phyloP scores from a whole-genome alignment of 2,329 filamentous ascomycete species.

The Coniella vitis region DNA sequence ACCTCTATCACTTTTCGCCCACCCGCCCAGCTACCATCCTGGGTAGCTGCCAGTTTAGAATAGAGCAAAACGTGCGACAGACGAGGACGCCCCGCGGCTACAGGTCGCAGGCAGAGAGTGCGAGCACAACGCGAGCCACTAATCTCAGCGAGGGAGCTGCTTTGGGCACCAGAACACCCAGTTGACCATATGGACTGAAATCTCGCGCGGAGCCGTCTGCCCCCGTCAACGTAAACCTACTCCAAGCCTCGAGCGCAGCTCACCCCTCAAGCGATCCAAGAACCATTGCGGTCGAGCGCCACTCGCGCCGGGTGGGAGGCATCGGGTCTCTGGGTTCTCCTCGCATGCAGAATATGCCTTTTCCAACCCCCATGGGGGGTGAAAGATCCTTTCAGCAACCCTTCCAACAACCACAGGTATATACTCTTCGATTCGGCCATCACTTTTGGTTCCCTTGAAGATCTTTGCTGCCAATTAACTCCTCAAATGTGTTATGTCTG shows the following conservation, averaged over 20 bases:
- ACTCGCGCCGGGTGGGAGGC: background rate
- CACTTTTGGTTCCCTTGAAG: background rate
- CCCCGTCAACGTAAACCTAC: too few relatives aligned
- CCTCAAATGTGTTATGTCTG: background rate
- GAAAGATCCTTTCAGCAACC: slow-evolving; percentile 24
- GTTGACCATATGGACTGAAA: too few relatives aligned
- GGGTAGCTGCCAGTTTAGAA: too few relatives aligned
- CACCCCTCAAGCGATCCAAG: too few relatives aligned
- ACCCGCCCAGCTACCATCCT: too few relatives aligned
- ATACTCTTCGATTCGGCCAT: slow-evolving; percentile 2
- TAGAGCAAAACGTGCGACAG: background rate
- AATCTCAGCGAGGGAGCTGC: too few relatives aligned
- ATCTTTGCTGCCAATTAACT: background rate
- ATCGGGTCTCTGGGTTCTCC: background rate
- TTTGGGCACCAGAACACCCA: too few relatives aligned
- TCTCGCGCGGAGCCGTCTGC: too few relatives aligned
- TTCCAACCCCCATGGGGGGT: slow-evolving; percentile 20
- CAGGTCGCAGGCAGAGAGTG: too few relatives aligned
- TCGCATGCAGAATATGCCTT: slow-evolving; percentile 24
- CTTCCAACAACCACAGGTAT: slow-evolving; percentile 29
- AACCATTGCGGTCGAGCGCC: background rate
- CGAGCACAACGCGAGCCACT: too few relatives aligned
- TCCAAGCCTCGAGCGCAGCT: background rate
- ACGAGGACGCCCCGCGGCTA: background rate
- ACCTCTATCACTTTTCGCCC: too few relatives aligned